phyloP scores from a whole-genome alignment of 2,329 filamentous ascomycete species.

The Colletotrichum theobromicola region DNA sequence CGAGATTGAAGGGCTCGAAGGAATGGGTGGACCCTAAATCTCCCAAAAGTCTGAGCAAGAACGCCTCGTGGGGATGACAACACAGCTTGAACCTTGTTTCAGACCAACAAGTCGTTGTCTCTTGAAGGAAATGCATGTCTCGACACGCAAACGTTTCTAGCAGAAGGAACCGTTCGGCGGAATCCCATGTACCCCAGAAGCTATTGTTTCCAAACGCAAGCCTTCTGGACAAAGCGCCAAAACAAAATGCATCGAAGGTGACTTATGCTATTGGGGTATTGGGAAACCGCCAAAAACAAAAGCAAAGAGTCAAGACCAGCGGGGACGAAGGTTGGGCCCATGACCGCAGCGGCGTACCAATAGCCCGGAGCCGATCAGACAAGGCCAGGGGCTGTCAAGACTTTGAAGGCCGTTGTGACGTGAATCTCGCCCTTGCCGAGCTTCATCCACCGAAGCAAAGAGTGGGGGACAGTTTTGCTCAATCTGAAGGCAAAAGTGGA shows the following conservation, averaged over 20 bases:
- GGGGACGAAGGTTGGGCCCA: not conserved
- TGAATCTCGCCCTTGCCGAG: not conserved
- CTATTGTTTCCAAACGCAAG: not conserved
- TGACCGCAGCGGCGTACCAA: not conserved
- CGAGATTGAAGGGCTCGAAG: not conserved
- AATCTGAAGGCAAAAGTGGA: not conserved
- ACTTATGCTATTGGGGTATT: not conserved
- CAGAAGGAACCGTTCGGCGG: not conserved
- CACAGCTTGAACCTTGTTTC: not conserved
- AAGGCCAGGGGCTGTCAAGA: not conserved
- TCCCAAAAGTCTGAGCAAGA: not conserved
- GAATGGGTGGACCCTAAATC: conserved; percentile 1
- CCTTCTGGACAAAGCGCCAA: not conserved
- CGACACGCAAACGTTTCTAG: not conserved
- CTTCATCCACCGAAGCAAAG: not conserved
- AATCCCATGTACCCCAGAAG: not conserved
- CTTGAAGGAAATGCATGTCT: not conserved
- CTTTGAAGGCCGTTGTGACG: not conserved
- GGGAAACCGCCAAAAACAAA: not conserved
- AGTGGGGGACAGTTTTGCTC: not conserved
- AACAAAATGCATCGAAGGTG: not conserved
- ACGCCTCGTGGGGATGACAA: not conserved
- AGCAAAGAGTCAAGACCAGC: not conserved
- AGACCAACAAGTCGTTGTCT: not conserved
- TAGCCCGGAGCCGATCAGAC: not conserved